These are phyloP conservation scores for Kodamaea laetipori DNA, from an alignment of 805 yeast species.

Conservation along the genomic window DNA sequence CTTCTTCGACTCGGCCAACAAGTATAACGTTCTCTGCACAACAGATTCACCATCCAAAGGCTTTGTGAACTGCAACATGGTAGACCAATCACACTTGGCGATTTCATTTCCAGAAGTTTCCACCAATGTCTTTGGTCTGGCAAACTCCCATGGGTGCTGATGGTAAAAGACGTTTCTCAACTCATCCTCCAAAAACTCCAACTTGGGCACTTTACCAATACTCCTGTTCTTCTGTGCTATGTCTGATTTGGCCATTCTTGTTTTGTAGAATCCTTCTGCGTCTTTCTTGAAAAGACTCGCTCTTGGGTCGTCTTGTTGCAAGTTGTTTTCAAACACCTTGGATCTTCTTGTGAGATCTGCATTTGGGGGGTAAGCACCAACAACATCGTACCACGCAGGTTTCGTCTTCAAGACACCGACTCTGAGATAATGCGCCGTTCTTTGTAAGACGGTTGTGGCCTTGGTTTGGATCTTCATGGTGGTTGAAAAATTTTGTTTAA, in stretches of 20 bases:
- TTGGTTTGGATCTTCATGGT: conserved; percentile 63
- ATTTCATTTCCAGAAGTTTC: conserved; percentile 71
- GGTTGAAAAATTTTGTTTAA: conserved; percentile 9
- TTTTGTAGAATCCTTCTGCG: conserved; percentile 38
- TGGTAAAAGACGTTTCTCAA: conserved; percentile 78
- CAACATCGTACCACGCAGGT: conserved; percentile 90
- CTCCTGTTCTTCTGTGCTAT: conserved; percentile 38
- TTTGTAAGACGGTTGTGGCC: conserved; percentile 75
- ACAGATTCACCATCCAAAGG: conserved; percentile 82
- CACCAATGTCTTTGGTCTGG: conserved; percentile 80
- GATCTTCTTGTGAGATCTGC: conserved; percentile 56
- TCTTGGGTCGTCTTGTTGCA: conserved; percentile 34
- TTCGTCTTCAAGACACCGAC: conserved; percentile 68
- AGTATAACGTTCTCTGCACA: conserved; percentile 47
- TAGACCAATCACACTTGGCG: conserved; percentile 70
- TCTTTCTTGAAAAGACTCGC: conserved; percentile 22
- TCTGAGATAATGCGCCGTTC: conserved; percentile 74
- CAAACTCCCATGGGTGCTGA: conserved; percentile 98
- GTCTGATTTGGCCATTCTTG: conserved; percentile 46
- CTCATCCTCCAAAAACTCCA: conserved; percentile 73
- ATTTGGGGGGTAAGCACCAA: conserved; percentile 80
- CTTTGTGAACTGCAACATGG: conserved; percentile 68
- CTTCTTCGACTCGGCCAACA: conserved; percentile 27
- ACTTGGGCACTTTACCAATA: conserved; percentile 52
- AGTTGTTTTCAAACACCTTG: conserved; percentile 28